Evolutionary conservation across 306 rosid genomes (phyloP).

Genomic region (Albizia julibrissin): DNA sequence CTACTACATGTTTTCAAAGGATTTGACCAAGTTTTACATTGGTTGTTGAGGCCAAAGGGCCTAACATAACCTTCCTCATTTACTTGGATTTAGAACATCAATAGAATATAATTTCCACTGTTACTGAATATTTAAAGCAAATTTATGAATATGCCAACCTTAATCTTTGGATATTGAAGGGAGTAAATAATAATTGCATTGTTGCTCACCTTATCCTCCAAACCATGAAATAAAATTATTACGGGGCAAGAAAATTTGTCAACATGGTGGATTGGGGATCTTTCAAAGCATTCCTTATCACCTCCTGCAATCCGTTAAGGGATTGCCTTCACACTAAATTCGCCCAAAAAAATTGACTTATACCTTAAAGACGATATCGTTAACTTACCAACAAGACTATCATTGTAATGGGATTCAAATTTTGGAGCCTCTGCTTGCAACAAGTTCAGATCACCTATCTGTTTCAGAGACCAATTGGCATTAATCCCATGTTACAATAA

Average conservation of each 20-base stretch:
- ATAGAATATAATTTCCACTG: neutral
- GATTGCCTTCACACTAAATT: slow-evolving; percentile 23
- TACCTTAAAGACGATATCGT: slow-evolving; percentile 8
- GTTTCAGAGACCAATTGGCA: slow-evolving; percentile 38
- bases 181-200: neutral
- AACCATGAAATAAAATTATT: slow-evolving; percentile 89
- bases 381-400: slow-evolving; percentile 76
- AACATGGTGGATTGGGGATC: slow-evolving; percentile 81
- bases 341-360: neutral
- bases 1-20: neutral
- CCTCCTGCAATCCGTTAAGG: slow-evolving; percentile 58
- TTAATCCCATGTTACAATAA: neutral
- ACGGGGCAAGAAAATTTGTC: slow-evolving; percentile 85
- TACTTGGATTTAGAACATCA: neutral
- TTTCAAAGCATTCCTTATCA: slow-evolving; percentile 60
- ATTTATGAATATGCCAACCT: neutral
- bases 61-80: neutral
- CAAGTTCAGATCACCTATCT: slow-evolving; percentile 76
- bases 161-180: neutral
- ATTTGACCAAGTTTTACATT: neutral
- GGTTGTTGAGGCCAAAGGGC: neutral
- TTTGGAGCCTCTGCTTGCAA: slow-evolving; percentile 84
- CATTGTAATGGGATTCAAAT: slow-evolving; percentile 81
- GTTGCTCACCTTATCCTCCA: slow-evolving; percentile 83
- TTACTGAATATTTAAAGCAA: neutral